These are phyloP conservation scores for Dendrobium chrysotoxum DNA, from an alignment of 106 monocot species.

Conservation along the genomic window DNA sequence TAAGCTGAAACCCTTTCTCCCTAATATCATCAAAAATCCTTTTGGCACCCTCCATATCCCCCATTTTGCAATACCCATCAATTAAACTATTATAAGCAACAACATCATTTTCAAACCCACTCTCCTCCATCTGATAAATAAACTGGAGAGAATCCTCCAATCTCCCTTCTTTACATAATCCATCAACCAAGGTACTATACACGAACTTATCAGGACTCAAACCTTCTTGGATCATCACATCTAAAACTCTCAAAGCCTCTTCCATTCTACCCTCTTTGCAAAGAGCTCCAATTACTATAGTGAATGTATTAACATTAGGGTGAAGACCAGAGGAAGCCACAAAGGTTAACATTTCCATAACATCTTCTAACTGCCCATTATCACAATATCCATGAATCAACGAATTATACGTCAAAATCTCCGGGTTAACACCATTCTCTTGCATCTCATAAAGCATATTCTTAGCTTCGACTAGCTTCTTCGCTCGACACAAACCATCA, in stretches of 20 bases:
- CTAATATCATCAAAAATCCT: conserved; percentile 16
- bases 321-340: conserved; percentile 7
- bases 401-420: conserved; percentile 22
- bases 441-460: conserved; percentile 22
- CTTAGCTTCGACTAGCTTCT: conserved; percentile 13
- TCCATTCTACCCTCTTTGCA: conserved; percentile 15
- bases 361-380: conserved; percentile 11
- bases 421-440: conserved; percentile 17
- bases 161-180: conserved; percentile 23
- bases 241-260: conserved; percentile 13
- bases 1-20: conserved; percentile 9
- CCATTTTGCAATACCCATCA: conserved; percentile 20
- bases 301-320: conserved; percentile 11
- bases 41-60: conserved; percentile 16
- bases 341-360: not conserved
- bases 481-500: conserved; percentile 13
- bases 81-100: conserved; percentile 27
- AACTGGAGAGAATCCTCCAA: conserved; percentile 11
- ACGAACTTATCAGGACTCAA: conserved; percentile 9
- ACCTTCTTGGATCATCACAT: conserved; percentile 10
- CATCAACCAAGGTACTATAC: conserved; percentile 17
- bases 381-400: conserved; percentile 20
- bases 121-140: conserved; percentile 13
- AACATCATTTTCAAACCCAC: conserved; percentile 12
- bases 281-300: conserved; percentile 9